phyloP scores from a whole-genome alignment of 2,329 filamentous ascomycete genomes.

The Trichoderma brevicompactum region DNA sequence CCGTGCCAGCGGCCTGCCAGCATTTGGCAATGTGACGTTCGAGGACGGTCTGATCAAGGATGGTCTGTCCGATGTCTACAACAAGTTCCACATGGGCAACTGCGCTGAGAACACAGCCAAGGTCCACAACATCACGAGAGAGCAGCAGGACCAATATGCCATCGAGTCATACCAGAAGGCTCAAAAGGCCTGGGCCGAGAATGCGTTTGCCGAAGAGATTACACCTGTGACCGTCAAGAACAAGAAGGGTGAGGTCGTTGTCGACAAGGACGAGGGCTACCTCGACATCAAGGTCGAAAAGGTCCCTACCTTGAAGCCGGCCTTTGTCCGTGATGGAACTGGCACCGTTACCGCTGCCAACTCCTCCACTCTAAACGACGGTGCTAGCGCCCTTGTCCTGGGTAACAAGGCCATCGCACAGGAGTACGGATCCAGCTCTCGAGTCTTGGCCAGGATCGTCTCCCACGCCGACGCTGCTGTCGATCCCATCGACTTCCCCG shows the following conservation, averaged over 20 bases:
- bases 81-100: constrained; percentile 96
- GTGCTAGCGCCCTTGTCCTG: constrained; percentile 86
- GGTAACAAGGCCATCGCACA: constrained; percentile 80
- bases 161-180: constrained; percentile 88
- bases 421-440: constrained; percentile 75
- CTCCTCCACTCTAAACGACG: constrained; percentile 92
- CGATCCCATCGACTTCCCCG: constrained; percentile 90
- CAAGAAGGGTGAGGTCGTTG: constrained; percentile 79
- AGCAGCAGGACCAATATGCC: constrained; percentile 90
- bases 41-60: constrained; percentile 95
- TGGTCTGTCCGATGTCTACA: constrained; percentile 94
- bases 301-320: constrained; percentile 83
- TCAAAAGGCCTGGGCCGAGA: constrained; percentile 83
- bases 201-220: constrained; percentile 87
- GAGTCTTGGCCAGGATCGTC: constrained; percentile 85
- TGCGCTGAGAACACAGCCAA: constrained; percentile 95
- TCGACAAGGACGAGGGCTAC: constrained; percentile 87
- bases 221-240: constrained; percentile 82
- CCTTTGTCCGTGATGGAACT: constrained; percentile 82
- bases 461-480: constrained; percentile 87
- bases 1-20: constrained; percentile 77
- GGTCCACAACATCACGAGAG: constrained; percentile 76
- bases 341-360: constrained; percentile 95
- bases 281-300: constrained; percentile 86
- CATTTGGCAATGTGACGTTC: constrained; percentile 85